Base-by-base conservation (phyloP, 352 stramenopile genomes). In the Phytophthora ohioensis region DNA sequence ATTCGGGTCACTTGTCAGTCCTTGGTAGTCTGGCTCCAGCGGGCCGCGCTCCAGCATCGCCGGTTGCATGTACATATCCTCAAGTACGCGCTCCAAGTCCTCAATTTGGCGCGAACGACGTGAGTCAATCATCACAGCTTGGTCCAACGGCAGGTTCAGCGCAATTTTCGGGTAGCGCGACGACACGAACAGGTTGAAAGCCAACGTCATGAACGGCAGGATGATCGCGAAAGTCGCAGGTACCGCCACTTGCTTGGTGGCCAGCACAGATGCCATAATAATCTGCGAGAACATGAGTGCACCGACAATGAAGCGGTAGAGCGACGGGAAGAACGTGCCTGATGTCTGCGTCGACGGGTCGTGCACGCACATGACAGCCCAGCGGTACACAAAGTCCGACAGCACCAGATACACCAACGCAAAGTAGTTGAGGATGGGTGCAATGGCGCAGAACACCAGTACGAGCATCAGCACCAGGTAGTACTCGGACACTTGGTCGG, bases 351-450 rank as follows among this genome's bases (percentile, higher is more conserved):
- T 86, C 45, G 84, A 92, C 31, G 88, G 88, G 35, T 92, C 84
- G 31, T 85, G 69, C 8, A 95, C 84, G 43, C 88, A 95, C 41
- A 95, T 55, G 34, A 84, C 84, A 41, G 76, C 65, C 84, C 88
- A 93, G 47, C 88, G 86, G 56, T 88, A 91, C 11, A 95, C 80
- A 6, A 94, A 66, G 52, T 95, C 88, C 15, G 88, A 87, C 11
- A 94, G 58, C 47, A 93, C 71, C 41, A 94, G 71, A 57, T 94
- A 95, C 15, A 75, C 9, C 15, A 88, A 61, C 27, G 87, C 81
- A 61, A 94, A 92, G 76, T 94, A 95, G 71, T 79, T 87, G 60
- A 95, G 64, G 58, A 95, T 93, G 3, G 88, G 88, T 2, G 88
- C 86, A 10, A 95, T 86, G 10, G 84, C 54, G 31, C 79, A 82